phyloP scores from a whole-genome alignment of 2,329 filamentous ascomycete species.

The Pseudopithomyces chartarum region DNA sequence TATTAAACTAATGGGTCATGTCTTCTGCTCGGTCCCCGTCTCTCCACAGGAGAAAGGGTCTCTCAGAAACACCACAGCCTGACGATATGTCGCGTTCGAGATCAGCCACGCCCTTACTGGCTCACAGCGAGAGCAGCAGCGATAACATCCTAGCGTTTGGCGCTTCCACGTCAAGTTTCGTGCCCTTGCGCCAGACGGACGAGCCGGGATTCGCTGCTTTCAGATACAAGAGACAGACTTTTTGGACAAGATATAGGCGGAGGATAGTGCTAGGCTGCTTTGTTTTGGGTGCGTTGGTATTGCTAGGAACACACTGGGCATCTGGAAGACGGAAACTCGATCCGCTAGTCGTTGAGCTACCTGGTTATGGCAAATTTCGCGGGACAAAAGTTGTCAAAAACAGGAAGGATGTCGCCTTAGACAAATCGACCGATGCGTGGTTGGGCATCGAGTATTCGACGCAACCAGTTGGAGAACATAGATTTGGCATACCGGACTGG shows the following conservation, averaged over 20 bases:
- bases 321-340: neutral
- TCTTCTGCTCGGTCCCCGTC: neutral
- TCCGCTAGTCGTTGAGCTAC: constrained; percentile 36
- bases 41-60: neutral
- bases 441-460: constrained; percentile 56
- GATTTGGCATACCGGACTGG: constrained; percentile 50
- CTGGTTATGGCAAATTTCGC: constrained; percentile 49
- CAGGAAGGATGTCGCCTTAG: constrained; percentile 34
- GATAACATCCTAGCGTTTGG: neutral
- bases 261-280: neutral
- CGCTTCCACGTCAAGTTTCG: neutral
- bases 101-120: neutral
- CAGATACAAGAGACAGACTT: neutral
- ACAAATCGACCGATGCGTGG: constrained; percentile 52
- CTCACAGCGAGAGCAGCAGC: neutral
- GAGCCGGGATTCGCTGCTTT: neutral
- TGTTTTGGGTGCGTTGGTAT: neutral
- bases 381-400: constrained; percentile 46
- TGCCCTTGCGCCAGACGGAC: neutral
- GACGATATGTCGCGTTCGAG: neutral
- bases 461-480: constrained; percentile 43
- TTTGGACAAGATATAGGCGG: neutral
- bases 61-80: neutral
- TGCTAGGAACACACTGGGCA: neutral
- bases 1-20: neutral